Conservation (phyloP, 1,284 basidiomycete species). For the Ganoderma boninense region DNA sequence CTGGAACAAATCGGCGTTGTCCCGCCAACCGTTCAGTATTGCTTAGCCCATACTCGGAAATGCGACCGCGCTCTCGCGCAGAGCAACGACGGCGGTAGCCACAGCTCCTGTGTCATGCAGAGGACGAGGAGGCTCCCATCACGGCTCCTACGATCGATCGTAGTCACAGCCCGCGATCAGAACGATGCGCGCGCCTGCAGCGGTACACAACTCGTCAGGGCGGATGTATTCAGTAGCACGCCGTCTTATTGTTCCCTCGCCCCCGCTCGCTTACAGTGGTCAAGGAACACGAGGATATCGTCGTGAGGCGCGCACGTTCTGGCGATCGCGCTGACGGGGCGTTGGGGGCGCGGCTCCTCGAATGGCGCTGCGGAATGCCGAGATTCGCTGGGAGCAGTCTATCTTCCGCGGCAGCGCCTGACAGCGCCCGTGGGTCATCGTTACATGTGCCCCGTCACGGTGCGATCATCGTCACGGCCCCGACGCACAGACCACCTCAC, state of each 20-base stretch:
- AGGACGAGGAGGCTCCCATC: not conserved
- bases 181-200: conserved; percentile 2
- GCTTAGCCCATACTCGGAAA: not conserved
- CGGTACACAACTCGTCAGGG: not conserved
- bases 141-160: conserved; percentile 6
- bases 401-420: conserved; percentile 23
- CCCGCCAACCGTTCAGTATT: not conserved
- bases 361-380: conserved; percentile 9
- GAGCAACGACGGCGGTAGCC: not conserved
- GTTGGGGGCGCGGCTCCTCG: not conserved
- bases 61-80: conserved; percentile 3
- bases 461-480: conserved; percentile 9
- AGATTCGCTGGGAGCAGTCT: conserved; percentile 21
- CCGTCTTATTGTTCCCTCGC: not conserved
- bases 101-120: not conserved
- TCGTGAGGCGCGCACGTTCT: not conserved
- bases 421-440: not conserved
- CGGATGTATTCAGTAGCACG: not conserved
- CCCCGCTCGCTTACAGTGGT: not conserved
- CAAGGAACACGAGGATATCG: not conserved
- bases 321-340: not conserved
- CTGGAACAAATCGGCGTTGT: not conserved
- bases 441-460: conserved; percentile 1
- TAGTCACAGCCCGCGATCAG: conserved; percentile 3
- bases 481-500: conserved; percentile 9